A percentile compares a stretch with the other conserved stretches of the same genome.
Conservation (phyloP, 106 monocot species). For the Allium cepa region DNA sequence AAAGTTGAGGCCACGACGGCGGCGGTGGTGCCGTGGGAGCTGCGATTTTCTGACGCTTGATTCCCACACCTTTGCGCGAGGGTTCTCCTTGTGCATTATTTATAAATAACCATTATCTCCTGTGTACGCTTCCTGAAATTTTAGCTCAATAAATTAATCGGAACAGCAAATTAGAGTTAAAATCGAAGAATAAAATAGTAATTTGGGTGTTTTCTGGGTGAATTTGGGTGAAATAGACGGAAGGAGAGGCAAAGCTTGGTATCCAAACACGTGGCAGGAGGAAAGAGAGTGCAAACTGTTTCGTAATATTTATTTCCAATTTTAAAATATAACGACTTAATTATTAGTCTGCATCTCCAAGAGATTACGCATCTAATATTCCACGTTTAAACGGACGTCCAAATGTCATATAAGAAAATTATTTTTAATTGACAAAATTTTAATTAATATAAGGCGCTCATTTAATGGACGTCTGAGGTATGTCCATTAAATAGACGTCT, state of each 20-base stretch:
- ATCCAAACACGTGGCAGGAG: slow-evolving; percentile 11
- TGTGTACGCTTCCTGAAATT: neutral
- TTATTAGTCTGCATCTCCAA: no score
- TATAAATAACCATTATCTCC: neutral
- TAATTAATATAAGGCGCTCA: no score
- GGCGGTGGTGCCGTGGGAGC: slow-evolving; percentile 7
- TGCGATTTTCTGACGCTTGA: slow-evolving; percentile 18
- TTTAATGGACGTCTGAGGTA: no score
- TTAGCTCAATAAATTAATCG: neutral
- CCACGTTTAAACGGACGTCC: no score
- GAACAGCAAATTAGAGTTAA: neutral
- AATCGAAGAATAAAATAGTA: neutral
- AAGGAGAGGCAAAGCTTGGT: neutral
- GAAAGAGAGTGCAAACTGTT: neutral
- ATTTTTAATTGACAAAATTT: no score
- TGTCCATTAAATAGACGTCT: no score
- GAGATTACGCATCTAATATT: no score
- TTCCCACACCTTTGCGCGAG: slow-evolving; percentile 20
- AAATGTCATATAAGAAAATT: no score
- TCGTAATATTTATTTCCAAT: no score
- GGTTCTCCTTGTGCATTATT: slow-evolving; percentile 11
- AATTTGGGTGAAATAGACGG: neutral
- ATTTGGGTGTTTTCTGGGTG: neutral
- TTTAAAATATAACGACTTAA: no score
- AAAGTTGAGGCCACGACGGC: slow-evolving; percentile 9